Conservation (phyloP, 805 yeast species). For the Priceomyces medius region DNA sequence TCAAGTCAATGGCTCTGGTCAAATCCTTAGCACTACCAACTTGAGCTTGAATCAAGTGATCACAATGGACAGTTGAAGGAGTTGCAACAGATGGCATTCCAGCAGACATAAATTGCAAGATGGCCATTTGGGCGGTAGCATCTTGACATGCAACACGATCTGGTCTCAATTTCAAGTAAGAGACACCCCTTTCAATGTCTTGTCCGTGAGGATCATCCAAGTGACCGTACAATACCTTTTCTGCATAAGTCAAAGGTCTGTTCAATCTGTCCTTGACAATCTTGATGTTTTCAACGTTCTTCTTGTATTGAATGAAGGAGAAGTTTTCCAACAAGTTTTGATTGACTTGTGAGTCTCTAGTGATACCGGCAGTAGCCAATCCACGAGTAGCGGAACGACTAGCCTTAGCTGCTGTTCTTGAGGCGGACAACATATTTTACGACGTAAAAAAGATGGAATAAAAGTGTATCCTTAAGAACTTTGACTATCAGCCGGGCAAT, state of each 20-base stretch:
- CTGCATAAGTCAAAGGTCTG: conserved; percentile 93
- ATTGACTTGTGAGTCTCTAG: conserved; percentile 70
- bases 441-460: background rate
- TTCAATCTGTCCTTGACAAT: conserved; percentile 78
- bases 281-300: conserved; percentile 82
- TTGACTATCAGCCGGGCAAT: background rate
- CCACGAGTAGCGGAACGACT: conserved; percentile 40
- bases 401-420: conserved; percentile 29
- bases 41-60: conserved; percentile 95
- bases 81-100: conserved; percentile 89
- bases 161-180: conserved; percentile 91
- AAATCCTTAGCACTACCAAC: conserved; percentile 85
- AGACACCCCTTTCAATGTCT: conserved; percentile 80
- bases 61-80: conserved; percentile 97
- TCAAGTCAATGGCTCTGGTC: conserved; percentile 79
- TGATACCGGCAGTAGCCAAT: conserved; percentile 52
- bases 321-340: conserved; percentile 80
- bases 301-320: conserved; percentile 88
- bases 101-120: conserved; percentile 94
- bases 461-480: conserved; percentile 1
- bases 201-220: conserved; percentile 89
- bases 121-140: conserved; percentile 98
- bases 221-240: conserved; percentile 92
- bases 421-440: conserved; percentile 42
- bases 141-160: conserved; percentile 99